Percentiles rank a stretch among this genome's conserved stretches.
Evolutionary conservation across 2,329 filamentous ascomycete genomes (phyloP).

Genomic region (Aspergillus neoniger): DNA sequence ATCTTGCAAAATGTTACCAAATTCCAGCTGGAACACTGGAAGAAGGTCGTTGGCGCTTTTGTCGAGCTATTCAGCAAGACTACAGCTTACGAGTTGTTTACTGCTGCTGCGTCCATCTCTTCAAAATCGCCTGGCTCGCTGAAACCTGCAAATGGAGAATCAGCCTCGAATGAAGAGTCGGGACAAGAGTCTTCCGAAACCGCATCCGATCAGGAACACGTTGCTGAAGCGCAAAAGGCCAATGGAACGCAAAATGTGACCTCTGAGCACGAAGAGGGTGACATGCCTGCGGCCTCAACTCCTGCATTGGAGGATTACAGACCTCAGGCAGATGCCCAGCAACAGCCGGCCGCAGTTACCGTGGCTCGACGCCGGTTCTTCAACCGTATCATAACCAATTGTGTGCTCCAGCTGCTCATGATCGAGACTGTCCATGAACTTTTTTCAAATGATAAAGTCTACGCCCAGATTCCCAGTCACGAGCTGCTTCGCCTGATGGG

Average conservation of each 20-base stretch:
- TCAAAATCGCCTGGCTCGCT: slow-evolving; percentile 25
- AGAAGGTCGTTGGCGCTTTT: slow-evolving; percentile 91
- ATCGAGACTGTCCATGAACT: slow-evolving; percentile 99
- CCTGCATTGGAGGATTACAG: slow-evolving; percentile 81
- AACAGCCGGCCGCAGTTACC: slow-evolving; percentile 88
- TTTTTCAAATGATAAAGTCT: slow-evolving; percentile 95
- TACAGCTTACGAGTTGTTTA: slow-evolving; percentile 93
- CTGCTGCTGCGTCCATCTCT: slow-evolving; percentile 64
- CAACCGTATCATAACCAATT: slow-evolving; percentile 98
- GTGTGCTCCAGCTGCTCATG: slow-evolving; percentile 95
- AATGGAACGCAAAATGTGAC: slow-evolving; percentile 33
- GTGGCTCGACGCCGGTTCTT: slow-evolving; percentile 92
- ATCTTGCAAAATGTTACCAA: slow-evolving; percentile 96
- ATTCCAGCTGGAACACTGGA: slow-evolving; percentile 85
- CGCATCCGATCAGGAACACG: slow-evolving; percentile 24
- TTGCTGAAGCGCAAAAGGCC: slow-evolving; percentile 27
- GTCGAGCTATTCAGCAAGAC: slow-evolving; percentile 94
- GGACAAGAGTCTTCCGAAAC: slow-evolving; percentile 26
- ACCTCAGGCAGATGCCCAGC: slow-evolving; percentile 72
- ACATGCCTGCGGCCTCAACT: slow-evolving; percentile 39
- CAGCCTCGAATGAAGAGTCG: slow-evolving; percentile 27
- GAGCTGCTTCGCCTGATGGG: slow-evolving; percentile 92
- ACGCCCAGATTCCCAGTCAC: slow-evolving; percentile 83
- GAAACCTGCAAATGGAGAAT: slow-evolving; percentile 37
- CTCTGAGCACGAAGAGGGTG: slow-evolving; percentile 36